A percentile compares a stretch with the other conserved stretches of the same genome.
Conservation (phyloP, 257 asterid genomes). For the Asclepias syriaca region DNA sequence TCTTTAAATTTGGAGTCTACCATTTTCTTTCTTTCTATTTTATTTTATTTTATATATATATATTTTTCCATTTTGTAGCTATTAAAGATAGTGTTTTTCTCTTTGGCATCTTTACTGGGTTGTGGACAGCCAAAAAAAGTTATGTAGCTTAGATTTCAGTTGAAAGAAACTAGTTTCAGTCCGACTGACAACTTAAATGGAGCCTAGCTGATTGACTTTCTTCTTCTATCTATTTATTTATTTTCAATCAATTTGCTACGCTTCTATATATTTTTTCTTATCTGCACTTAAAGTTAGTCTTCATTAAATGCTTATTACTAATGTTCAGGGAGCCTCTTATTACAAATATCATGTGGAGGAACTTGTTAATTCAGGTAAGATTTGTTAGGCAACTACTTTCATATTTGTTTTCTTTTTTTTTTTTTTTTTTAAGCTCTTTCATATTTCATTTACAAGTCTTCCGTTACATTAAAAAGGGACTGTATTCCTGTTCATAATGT, state of each 20-base stretch:
- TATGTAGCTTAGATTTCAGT: neutral
- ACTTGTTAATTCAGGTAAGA: constrained; percentile 75
- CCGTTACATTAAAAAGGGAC: neutral
- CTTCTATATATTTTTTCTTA: too few relatives aligned
- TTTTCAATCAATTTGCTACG: neutral
- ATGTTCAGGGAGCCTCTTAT: constrained; percentile 81
- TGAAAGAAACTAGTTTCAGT: neutral
- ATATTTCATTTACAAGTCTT: neutral
- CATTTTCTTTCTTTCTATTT: neutral
- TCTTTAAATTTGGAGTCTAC: neutral
- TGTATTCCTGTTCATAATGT: neutral
- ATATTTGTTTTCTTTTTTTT: neutral
- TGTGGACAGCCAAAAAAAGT: neutral
- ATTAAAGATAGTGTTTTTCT: neutral
- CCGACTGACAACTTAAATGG: neutral
- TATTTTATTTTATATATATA: too few relatives aligned
- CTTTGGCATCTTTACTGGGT: neutral
- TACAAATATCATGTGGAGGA: constrained; percentile 98
- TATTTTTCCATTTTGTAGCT: neutral
- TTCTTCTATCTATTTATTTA: neutral
- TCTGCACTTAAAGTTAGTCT: neutral
- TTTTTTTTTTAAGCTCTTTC: neutral
- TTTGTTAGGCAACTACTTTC: neutral
- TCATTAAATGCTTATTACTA: constrained; percentile 18
- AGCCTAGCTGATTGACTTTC: neutral